Evolutionary conservation across 148 eudicot genomes (phyloP).

Genomic region (Drosera capensis): DNA sequence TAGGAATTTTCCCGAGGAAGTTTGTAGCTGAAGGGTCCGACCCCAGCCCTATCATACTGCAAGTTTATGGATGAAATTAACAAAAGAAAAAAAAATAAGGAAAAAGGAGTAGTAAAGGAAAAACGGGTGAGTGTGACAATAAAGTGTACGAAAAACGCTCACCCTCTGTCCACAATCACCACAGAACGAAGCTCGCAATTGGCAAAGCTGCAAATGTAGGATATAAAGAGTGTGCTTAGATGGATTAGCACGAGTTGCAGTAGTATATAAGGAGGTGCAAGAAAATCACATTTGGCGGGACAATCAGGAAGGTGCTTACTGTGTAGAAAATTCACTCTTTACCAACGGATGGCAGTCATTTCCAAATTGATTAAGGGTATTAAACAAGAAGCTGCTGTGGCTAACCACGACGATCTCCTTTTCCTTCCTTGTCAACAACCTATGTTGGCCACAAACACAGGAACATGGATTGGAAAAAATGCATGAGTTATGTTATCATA

Average conservation of each 20-base stretch:
- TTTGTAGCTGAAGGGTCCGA: no score
- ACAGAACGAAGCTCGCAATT: slow-evolving; percentile 87
- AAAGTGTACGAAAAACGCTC: slow-evolving; percentile 2
- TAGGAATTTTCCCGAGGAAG: slow-evolving; percentile 42
- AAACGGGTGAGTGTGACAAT: background rate
- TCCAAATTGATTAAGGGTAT: slow-evolving; percentile 34
- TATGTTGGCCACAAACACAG: slow-evolving; percentile 5
- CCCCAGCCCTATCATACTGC: no score
- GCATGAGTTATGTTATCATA: background rate
- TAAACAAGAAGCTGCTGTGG: slow-evolving; percentile 50
- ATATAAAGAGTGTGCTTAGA: background rate
- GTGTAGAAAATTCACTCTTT: slow-evolving; percentile 29
- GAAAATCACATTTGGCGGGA: background rate
- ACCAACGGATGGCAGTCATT: slow-evolving; percentile 39
- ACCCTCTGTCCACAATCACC: slow-evolving; percentile 67
- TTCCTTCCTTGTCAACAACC: slow-evolving; percentile 67
- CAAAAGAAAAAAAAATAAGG: no score
- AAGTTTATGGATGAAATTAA: no score
- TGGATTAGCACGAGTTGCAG: background rate
- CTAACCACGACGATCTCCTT: slow-evolving; percentile 71
- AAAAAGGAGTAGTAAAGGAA: slow-evolving; percentile 1
- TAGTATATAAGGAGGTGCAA: background rate
- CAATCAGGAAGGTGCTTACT: slow-evolving; percentile 24
- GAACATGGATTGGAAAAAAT: background rate
- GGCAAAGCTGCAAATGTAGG: slow-evolving; percentile 35